Conservation (phyloP, 306 rosid genomes). For the Glycine tomentella region DNA sequence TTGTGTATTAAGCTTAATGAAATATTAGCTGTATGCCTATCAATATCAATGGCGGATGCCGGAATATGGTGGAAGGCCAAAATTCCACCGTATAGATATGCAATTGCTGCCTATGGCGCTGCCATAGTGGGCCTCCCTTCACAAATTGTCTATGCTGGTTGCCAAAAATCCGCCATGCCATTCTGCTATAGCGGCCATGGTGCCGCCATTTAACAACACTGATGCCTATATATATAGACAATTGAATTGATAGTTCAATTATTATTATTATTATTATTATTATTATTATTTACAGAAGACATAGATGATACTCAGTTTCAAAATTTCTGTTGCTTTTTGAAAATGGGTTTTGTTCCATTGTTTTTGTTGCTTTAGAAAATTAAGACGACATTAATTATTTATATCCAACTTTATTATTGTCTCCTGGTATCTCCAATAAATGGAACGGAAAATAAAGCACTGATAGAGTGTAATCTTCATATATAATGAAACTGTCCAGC, state of each 20-base stretch:
- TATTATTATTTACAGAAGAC: slow-evolving; percentile 16
- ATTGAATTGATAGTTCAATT: slow-evolving; percentile 12
- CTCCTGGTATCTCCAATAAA: background rate
- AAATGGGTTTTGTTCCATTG: slow-evolving; percentile 14
- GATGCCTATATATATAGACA: background rate
- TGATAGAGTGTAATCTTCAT: slow-evolving; percentile 5
- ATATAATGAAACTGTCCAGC: background rate
- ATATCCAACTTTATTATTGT: background rate
- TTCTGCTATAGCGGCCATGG: no score
- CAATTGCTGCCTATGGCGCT: no score
- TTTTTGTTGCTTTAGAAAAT: slow-evolving; percentile 13
- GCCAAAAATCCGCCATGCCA: no score
- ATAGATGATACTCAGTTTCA: slow-evolving; percentile 1
- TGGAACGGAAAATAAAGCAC: slow-evolving; percentile 11
- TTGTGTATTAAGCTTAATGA: slow-evolving; percentile 1
- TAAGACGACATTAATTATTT: slow-evolving; percentile 2
- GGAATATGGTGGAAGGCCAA: no score
- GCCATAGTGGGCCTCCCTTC: no score
- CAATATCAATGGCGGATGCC: no score
- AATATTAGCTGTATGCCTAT: slow-evolving; percentile 17
- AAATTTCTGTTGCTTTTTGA: slow-evolving; percentile 1
- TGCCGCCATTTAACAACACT: no score
- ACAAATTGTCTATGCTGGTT: no score
- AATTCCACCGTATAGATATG: no score
- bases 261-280: background rate